These are phyloP conservation scores for Sicyos baderoa DNA, from an alignment of 306 rosid species.

Conservation along the genomic window DNA sequence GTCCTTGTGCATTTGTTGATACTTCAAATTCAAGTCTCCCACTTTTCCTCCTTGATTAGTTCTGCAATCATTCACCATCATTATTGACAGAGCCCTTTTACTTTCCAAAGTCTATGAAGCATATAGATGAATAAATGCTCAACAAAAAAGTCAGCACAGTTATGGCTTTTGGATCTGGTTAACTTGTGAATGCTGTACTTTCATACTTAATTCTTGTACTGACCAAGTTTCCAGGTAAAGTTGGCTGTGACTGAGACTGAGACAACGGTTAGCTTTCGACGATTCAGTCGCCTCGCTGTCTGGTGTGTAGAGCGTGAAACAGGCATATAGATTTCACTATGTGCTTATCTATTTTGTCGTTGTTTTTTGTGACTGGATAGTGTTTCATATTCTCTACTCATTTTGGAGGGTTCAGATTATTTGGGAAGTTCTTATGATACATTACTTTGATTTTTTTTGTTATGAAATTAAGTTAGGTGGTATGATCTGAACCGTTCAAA, in stretches of 20 bases:
- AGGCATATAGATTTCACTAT: neutral
- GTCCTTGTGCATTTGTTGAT: neutral
- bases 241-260: neutral
- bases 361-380: neutral
- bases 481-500: too few species aligned
- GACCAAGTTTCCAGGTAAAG: constrained; percentile 12
- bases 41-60: neutral
- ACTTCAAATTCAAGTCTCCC: constrained; percentile 3
- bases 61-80: constrained; percentile 13
- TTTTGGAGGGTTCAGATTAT: neutral
- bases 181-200: neutral
- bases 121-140: constrained; percentile 10
- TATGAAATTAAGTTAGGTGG: neutral
- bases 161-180: neutral
- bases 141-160: neutral
- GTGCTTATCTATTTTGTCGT: neutral
- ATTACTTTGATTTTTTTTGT: neutral
- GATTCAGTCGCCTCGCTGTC: neutral
- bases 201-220: constrained; percentile 2
- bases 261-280: neutral
- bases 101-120: constrained; percentile 6
- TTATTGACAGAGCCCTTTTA: neutral
- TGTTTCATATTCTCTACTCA: neutral
- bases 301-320: neutral
- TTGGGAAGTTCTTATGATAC: neutral